phyloP scores from a whole-genome alignment of 2,329 filamentous ascomycete genomes.

The Zymoseptoria brevis region DNA sequence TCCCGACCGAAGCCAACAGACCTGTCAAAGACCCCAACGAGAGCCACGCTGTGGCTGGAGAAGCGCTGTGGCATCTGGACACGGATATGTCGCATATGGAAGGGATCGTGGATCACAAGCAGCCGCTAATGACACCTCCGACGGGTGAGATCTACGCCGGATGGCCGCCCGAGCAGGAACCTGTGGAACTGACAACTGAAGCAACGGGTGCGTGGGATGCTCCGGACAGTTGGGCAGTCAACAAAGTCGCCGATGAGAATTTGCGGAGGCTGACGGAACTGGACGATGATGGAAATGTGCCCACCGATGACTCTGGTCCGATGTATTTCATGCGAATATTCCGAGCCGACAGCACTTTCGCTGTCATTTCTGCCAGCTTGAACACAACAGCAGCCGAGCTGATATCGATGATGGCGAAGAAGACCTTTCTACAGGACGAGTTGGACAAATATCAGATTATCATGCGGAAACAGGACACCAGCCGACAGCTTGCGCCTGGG shows the following conservation, averaged over 20 bases:
- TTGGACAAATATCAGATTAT: constrained; percentile 93
- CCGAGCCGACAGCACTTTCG: constrained; percentile 86
- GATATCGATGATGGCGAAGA: constrained; percentile 83
- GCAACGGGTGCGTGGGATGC: constrained; percentile 69
- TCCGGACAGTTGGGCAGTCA: constrained; percentile 93
- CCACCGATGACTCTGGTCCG: constrained; percentile 62
- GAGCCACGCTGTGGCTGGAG: constrained; percentile 20
- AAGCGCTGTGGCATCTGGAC: constrained; percentile 66
- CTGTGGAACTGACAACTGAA: constrained; percentile 13
- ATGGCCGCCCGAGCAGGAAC: constrained; percentile 37
- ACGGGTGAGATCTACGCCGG: constrained; percentile 39
- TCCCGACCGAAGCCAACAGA: constrained; percentile 34
- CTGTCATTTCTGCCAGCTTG: constrained; percentile 75
- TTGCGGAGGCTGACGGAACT: constrained; percentile 50
- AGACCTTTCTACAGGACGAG: constrained; percentile 84
- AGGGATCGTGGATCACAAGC: constrained; percentile 63
- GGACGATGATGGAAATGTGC: constrained; percentile 58
- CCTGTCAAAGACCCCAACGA: constrained; percentile 39
- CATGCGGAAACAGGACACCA: constrained; percentile 83
- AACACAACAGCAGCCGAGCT: constrained; percentile 82
- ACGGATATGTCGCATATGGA: constrained; percentile 87
- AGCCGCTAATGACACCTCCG: constrained; percentile 63
- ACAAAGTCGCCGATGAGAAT: constrained; percentile 59
- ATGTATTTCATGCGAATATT: constrained; percentile 94
- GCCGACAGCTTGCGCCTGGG: constrained; percentile 65